Evolutionary conservation across 148 eudicot species (phyloP), one percentile per base, ranked within the genome.

Genomic region (Camellia japonica): DNA sequence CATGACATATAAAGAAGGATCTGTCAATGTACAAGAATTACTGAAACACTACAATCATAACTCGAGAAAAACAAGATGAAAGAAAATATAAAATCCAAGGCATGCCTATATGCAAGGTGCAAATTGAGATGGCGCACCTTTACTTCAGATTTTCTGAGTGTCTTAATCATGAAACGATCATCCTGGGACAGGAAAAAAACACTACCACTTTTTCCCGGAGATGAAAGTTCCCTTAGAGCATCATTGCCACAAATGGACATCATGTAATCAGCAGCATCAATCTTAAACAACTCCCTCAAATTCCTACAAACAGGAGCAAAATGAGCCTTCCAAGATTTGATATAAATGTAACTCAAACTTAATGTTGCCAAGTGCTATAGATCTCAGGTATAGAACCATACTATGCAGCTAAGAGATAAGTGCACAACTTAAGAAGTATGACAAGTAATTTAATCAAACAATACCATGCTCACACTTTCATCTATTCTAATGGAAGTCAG

Each of bases 191-290:
- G 85, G 89, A 92, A 96, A 87, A 96, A 96, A 19, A 94, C 95
- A 78, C 99, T 93, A 18, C 99, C 99, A 75, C 99, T 96, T 85
- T 96, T 96, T 51, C 99, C 99, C 15, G 99, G 97, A 79, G 99
- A 96, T 41, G 99, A 96, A 76, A 96, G 89, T 82, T 96, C 98
- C 87, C 99, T 87, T 56, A 96, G 87, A 58, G 97, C 93, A 85
- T 94, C 99, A 84, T 92, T 96, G 78, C 99, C 99, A 85, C 99
- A 96, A 67, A 96, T 92, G 62, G 99, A 93, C 89, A 96, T 91
- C 99, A 96, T 96, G 87, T 96, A 96, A 81, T 94, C 97, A 63
- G 97, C 99, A 87, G 98, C 91, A 87, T 96, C 99, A 83, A 96
- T 94, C 87, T 88, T 91, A 88, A 96, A 96, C 94, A 96, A 88